Evolutionary conservation across 306 rosid genomes (phyloP).

Genomic region (Vachellia collinsii): DNA sequence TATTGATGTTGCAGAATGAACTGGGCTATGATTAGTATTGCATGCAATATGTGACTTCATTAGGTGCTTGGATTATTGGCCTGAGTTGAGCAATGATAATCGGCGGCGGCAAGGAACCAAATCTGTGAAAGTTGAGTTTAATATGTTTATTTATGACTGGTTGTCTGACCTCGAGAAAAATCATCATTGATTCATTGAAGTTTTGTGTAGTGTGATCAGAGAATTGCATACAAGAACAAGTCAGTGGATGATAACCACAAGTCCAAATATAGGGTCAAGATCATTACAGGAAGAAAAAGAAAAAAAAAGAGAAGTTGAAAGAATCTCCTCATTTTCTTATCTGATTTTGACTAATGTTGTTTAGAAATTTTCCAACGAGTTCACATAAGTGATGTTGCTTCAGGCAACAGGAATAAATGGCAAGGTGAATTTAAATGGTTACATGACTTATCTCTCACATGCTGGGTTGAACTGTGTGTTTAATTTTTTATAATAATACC

Average conservation of each 20-base stretch:
- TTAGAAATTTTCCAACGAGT: too few relatives aligned
- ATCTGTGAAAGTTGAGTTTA: neutral
- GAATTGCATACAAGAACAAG: neutral
- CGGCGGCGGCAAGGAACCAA: too few relatives aligned
- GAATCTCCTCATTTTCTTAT: neutral
- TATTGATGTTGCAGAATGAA: too few relatives aligned
- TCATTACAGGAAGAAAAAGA: neutral
- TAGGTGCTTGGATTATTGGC: too few relatives aligned
- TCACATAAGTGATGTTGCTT: neutral
- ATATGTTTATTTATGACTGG: neutral
- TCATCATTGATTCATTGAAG: neutral
- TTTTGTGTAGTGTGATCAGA: neutral
- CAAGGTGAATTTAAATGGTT: too few relatives aligned
- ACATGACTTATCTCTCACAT: neutral
- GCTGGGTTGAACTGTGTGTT: neutral
- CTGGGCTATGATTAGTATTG: too few relatives aligned
- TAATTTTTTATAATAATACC: neutral
- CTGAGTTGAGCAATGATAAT: too few relatives aligned
- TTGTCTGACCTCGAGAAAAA: neutral
- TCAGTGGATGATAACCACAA: neutral
- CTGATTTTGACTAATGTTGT: conserved; percentile 1
- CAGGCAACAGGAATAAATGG: neutral
- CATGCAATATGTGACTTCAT: too few relatives aligned
- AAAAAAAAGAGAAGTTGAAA: neutral
- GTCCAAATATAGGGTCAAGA: neutral